Evolutionary conservation across 2,329 filamentous ascomycete genomes (phyloP).

Genomic region (Cryphonectria carpinicola): DNA sequence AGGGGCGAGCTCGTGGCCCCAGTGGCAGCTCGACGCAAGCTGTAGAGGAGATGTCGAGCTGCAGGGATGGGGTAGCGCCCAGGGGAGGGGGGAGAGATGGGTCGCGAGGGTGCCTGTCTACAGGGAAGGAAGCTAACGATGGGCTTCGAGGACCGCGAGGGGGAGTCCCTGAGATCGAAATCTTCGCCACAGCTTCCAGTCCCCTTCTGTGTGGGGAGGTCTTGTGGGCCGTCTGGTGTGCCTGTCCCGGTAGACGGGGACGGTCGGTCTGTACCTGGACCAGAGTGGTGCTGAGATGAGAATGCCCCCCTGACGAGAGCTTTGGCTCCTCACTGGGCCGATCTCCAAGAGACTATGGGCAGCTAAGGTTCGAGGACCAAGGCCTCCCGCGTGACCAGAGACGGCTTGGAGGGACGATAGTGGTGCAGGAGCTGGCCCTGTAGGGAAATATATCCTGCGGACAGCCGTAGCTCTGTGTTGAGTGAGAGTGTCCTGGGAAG

Average conservation of each 20-base stretch:
- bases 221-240: conserved; percentile 18
- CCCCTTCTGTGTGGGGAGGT: conserved; percentile 6
- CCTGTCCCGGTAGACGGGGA: conserved; percentile 14
- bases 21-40: conserved; percentile 3
- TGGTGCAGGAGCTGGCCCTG: background rate
- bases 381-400: background rate
- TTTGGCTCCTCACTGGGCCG: background rate
- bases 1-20: background rate
- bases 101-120: conserved; percentile 2
- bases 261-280: conserved; percentile 12
- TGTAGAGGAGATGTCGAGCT: conserved; percentile 7
- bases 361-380: background rate
- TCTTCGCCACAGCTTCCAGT: conserved; percentile 18
- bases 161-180: background rate
- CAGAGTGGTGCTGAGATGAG: conserved; percentile 4
- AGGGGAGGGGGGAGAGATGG: conserved; percentile 10
- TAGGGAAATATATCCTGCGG: background rate
- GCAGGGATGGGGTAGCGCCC: conserved; percentile 15
- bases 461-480: conserved; percentile 2
- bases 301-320: background rate
- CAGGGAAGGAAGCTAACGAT: conserved; percentile 3
- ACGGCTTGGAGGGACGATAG: background rate
- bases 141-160: conserved; percentile 10
- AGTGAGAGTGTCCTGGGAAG: conserved; percentile 3
- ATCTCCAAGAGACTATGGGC: background rate